phyloP scores from a whole-genome alignment of 129 eudicot genomes.

The Artemisia annua region DNA sequence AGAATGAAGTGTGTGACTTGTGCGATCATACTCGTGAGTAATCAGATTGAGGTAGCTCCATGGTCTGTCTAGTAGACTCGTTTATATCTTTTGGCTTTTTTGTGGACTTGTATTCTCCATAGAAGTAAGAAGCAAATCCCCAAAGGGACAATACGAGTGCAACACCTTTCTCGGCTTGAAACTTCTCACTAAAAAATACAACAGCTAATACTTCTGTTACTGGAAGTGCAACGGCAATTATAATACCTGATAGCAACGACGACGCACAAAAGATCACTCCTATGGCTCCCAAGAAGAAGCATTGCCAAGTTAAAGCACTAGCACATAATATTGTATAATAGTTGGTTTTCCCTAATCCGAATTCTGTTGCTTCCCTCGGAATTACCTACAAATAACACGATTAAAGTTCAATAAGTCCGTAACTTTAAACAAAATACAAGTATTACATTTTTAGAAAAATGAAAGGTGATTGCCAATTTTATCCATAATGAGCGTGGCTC shows the following conservation, averaged over 20 bases:
- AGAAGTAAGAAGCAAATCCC: slow-evolving; percentile 51
- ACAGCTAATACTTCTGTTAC: slow-evolving; percentile 41
- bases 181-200: slow-evolving; percentile 44
- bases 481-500: too few relatives aligned
- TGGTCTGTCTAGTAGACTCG: slow-evolving; percentile 11
- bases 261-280: slow-evolving; percentile 51
- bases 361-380: slow-evolving; percentile 28
- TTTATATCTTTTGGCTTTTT: neutral
- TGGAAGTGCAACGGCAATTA: slow-evolving; percentile 42
- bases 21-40: neutral
- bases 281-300: slow-evolving; percentile 47
- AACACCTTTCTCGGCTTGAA: slow-evolving; percentile 42
- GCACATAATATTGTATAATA: slow-evolving; percentile 30
- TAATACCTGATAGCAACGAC: slow-evolving; percentile 44
- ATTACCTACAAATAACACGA: slow-evolving; percentile 22
- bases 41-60: slow-evolving; percentile 4
- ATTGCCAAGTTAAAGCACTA: slow-evolving; percentile 50
- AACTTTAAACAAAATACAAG: neutral
- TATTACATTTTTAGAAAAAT: neutral
- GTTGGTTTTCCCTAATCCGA: slow-evolving; percentile 37
- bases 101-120: slow-evolving; percentile 33
- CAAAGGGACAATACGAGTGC: slow-evolving; percentile 51
- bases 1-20: neutral
- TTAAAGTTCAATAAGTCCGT: neutral
- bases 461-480: too few relatives aligned